Evolutionary conservation across 225 moss, liverwort and hornwort species (phyloP).

Genomic region (Pleurozium schreberi): DNA sequence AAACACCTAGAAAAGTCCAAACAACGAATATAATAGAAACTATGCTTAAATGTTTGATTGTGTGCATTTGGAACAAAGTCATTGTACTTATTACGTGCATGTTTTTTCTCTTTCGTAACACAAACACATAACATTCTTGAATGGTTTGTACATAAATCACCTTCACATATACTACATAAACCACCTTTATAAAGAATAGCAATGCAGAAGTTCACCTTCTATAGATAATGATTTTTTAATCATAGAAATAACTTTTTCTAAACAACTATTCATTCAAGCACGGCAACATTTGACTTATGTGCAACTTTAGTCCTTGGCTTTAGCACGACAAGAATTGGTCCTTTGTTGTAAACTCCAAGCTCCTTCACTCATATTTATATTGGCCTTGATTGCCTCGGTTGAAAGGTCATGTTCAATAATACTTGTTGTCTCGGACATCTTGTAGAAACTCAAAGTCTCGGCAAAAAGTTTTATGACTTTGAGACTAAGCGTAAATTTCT

Average conservation of each 20-base stretch:
- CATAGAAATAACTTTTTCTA: too few relatives aligned
- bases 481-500: background rate
- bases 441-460: background rate
- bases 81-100: too few relatives aligned
- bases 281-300: background rate
- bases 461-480: background rate
- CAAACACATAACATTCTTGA: too few relatives aligned
- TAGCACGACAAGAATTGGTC: background rate
- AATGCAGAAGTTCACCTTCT: too few relatives aligned
- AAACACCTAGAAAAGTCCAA: background rate
- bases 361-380: background rate
- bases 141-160: too few relatives aligned
- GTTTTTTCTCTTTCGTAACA: too few relatives aligned
- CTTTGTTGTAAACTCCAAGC: background rate
- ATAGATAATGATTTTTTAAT: too few relatives aligned
- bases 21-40: background rate
- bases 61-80: too few relatives aligned
- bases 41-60: background rate
- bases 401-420: background rate
- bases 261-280: rapidly evolving
- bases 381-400: background rate
- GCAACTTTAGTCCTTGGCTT: background rate
- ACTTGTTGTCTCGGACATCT: background rate
- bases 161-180: too few relatives aligned
- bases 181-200: too few relatives aligned